Percentiles rank a stretch among this genome's conserved stretches.
phyloP scores from a whole-genome alignment of 805 yeast genomes.

The Saturnispora galanensis region DNA sequence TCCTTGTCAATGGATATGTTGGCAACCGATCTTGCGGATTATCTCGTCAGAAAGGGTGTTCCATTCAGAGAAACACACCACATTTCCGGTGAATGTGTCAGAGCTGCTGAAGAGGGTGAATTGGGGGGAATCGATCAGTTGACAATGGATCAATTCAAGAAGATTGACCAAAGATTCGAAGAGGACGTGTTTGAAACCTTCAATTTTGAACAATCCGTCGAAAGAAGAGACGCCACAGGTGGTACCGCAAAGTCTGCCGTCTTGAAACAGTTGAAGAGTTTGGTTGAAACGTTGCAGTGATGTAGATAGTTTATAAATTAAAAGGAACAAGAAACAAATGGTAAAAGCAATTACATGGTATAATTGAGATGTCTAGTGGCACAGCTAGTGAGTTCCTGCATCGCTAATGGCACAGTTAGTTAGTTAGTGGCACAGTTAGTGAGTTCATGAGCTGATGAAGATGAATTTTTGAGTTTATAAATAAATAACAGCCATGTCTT shows the following conservation, averaged over 20 bases:
- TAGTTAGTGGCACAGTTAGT: no score
- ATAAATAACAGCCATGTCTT: no score
- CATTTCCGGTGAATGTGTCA: constrained; percentile 95
- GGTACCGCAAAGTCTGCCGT: constrained; percentile 94
- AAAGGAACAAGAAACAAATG: not conserved
- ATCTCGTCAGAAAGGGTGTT: constrained; percentile 93
- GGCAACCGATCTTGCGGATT: constrained; percentile 97
- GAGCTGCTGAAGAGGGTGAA: constrained; percentile 70
- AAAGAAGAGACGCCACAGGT: constrained; percentile 92
- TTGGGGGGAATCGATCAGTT: constrained; percentile 82
- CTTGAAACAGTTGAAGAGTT: constrained; percentile 50
- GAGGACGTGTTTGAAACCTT: constrained; percentile 79
- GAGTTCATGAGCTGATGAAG: no score
- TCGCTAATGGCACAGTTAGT: no score
- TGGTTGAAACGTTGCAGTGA: constrained; percentile 14
- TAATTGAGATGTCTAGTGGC: no score
- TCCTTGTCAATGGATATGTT: constrained; percentile 98
- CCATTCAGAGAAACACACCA: constrained; percentile 99
- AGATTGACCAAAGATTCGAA: constrained; percentile 71
- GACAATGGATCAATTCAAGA: constrained; percentile 63
- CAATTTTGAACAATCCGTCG: constrained; percentile 88
- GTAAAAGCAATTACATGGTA: no score
- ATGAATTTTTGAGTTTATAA: no score
- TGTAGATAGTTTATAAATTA: not conserved
- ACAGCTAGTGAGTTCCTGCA: no score